A percentile compares a stretch with the other conserved stretches of the same genome.
phyloP scores from a whole-genome alignment of 352 stramenopile species.

The Phytophthora aleatoria region DNA sequence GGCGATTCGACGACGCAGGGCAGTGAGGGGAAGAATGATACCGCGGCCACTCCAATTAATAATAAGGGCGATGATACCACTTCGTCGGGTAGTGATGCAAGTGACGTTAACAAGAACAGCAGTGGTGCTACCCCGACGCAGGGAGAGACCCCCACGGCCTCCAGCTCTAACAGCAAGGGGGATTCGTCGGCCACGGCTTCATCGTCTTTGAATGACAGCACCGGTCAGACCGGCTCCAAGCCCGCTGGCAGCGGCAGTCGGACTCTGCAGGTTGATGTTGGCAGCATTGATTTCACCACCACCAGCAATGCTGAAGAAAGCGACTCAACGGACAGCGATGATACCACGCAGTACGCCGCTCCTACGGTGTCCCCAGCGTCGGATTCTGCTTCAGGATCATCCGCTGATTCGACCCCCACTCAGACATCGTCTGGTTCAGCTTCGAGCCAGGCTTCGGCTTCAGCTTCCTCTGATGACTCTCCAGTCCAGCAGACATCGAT shows the following conservation, averaged over 20 bases:
- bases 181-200: slow-evolving; percentile 12
- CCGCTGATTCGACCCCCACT: not conserved
- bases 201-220: slow-evolving; percentile 3
- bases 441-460: too few species aligned
- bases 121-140: slow-evolving; percentile 2
- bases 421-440: too few species aligned
- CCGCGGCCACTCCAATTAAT: not conserved
- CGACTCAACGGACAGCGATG: slow-evolving; percentile 5
- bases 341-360: not conserved
- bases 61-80: slow-evolving; percentile 1
- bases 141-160: not conserved
- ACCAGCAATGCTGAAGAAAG: slow-evolving; percentile 10
- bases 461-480: not conserved
- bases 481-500: slow-evolving; percentile 2
- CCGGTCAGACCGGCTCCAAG: slow-evolving; percentile 7
- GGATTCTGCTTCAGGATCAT: slow-evolving; percentile 7
- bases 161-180: slow-evolving; percentile 12
- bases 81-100: not conserved
- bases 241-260: slow-evolving; percentile 6
- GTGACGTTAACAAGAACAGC: slow-evolving; percentile 1
- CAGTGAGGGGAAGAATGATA: not conserved
- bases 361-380: slow-evolving; percentile 3
- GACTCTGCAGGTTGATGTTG: slow-evolving; percentile 7
- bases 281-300: slow-evolving; percentile 7
- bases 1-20: slow-evolving; percentile 9